Conservation (phyloP, 2,329 filamentous ascomycete genomes). For the Tolypocladium album region DNA sequence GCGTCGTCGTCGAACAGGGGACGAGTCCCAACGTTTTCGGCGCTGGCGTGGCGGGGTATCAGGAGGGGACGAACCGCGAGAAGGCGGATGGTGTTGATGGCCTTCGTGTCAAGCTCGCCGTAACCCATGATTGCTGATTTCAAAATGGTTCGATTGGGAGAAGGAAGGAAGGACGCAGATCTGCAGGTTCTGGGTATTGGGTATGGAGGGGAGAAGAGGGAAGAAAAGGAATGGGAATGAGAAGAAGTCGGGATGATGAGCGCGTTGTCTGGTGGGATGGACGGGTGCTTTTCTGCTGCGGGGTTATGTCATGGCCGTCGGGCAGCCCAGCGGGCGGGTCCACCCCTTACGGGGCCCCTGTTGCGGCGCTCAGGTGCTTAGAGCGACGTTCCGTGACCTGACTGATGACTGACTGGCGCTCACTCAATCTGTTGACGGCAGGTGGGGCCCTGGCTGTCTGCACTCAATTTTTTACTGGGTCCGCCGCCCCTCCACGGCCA, state of each 20-base stretch:
- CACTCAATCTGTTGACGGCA: not conserved
- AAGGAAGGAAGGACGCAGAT: constrained; percentile 3
- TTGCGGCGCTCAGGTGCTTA: not conserved
- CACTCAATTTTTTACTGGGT: not conserved
- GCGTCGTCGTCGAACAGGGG: not conserved
- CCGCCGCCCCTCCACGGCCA: not conserved
- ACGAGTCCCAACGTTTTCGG: constrained; percentile 1
- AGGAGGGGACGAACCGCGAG: constrained; percentile 66
- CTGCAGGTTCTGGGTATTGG: constrained; percentile 5
- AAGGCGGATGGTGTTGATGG: constrained; percentile 96
- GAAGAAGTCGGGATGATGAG: not conserved
- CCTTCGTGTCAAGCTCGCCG: constrained; percentile 76
- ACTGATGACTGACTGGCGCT: not conserved
- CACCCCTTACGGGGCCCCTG: not conserved
- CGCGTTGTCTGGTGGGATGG: not conserved
- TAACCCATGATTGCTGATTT: constrained; percentile 65
- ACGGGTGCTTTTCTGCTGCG: constrained; percentile 9
- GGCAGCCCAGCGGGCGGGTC: not conserved
- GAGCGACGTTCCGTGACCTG: not conserved
- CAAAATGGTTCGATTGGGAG: constrained; percentile 6
- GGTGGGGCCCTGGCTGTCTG: not conserved
- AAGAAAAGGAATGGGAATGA: constrained; percentile 4
- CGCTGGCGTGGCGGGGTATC: constrained; percentile 22
- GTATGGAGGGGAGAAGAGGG: constrained; percentile 13
- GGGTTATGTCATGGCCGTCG: constrained; percentile 19